Evolutionary conservation across 768 basidiomycete genomes (phyloP), one percentile per base, ranked within the genome.

Genomic region (Chlorophyllum brunneum): DNA sequence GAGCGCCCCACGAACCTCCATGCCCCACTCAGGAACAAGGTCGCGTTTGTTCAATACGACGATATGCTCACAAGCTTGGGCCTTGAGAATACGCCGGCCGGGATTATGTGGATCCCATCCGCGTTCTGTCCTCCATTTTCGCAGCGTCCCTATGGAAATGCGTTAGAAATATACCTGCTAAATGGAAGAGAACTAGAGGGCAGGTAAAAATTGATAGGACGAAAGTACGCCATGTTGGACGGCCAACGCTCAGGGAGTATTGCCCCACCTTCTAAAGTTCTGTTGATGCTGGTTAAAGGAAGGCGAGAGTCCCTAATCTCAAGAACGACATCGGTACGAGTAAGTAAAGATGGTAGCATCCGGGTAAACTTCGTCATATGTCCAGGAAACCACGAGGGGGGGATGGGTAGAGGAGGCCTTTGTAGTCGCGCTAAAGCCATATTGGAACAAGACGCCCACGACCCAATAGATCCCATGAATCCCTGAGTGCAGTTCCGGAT

Each of bases 31-130:
- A 36, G 94, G 83, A 7, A 95, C 93, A 47, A 98, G 74, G 70
- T 98, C 97, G 36, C 88, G 80, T 72, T 98, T 98, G 62, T 92
- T 95, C 56, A 98, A 78, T 9, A 98, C 89, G 38, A 99, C 82
- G 29, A 98, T 78, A 51, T 88, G 86, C 68, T 95, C 89, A 61
- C 90, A 90, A 45, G 82, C 70, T 54, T 67, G 64, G 47, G 68
- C 61, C 53, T 70, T 67, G 40, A 73, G 60, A 36, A 73, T 67
- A 49, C 73, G 70, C 46, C 70, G 66, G 26, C 64, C 61, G 31
- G 67, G 71, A 52, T 74, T 63, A 57, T 70, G 70, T 47, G 73
- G 65, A 62, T 75, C 72, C 73, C 77, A 77, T n/a, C 85, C 82
- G 38, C 85, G 79, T 61, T 86, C 85, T 3, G 76, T 68, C 59